These are phyloP conservation scores for Paracoccidioides lutzii DNA, from an alignment of 2,329 filamentous ascomycete genomes.

Conservation along the genomic window DNA sequence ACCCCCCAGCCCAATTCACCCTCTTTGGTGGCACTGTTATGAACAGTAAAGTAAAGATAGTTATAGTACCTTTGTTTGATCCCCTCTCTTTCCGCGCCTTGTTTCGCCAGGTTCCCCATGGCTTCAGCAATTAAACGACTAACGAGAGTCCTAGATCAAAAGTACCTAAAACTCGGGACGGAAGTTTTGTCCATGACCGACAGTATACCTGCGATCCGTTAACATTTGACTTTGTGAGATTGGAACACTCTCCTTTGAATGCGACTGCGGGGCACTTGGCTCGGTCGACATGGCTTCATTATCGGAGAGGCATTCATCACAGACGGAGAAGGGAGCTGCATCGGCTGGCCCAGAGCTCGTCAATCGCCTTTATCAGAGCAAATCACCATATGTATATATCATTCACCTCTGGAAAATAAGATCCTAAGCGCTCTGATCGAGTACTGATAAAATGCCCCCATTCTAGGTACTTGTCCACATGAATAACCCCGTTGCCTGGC, in stretches of 20 bases:
- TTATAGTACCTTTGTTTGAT: neutral
- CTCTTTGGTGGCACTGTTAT: too few species aligned
- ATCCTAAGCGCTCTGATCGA: neutral
- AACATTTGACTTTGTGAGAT: neutral
- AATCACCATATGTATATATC: constrained; percentile 51
- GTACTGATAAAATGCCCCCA: neutral
- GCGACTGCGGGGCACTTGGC: neutral
- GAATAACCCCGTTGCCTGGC: constrained; percentile 80
- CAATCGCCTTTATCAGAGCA: constrained; percentile 49
- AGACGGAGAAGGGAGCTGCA: constrained; percentile 16
- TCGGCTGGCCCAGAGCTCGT: constrained; percentile 24
- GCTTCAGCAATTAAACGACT: too few species aligned
- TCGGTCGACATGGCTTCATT: constrained; percentile 16
- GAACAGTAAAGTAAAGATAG: constrained; percentile 2
- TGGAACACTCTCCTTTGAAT: neutral
- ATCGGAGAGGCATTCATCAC: constrained; percentile 17
- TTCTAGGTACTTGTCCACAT: constrained; percentile 57
- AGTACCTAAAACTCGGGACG: neutral
- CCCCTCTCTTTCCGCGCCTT: neutral
- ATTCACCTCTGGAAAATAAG: neutral
- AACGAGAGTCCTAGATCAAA: neutral
- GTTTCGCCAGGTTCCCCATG: too few species aligned
- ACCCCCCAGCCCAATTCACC: too few species aligned
- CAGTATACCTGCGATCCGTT: neutral
- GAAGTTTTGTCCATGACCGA: neutral